Base-by-base conservation (phyloP, 2,329 filamentous ascomycete genomes). In the Didymella sp. region DNA sequence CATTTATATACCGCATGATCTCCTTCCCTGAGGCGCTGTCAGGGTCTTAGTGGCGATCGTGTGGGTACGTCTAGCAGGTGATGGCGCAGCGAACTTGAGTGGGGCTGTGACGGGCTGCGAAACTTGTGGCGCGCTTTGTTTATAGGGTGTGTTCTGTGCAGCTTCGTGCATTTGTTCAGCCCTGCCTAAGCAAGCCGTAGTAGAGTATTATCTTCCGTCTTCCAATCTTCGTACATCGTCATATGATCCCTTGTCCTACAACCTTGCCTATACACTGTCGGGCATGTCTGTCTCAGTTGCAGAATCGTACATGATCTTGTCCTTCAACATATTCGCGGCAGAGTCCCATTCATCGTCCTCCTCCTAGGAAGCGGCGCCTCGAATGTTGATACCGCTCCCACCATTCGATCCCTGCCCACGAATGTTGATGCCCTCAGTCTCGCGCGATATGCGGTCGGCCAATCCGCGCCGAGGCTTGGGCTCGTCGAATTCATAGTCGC, bases 361-460 rank as follows among this genome's bases (percentile, higher is more conserved):
- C n/a, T 13, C 37, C 60, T 69, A 74, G 19, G 64, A 61, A 28
- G 71, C 67, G 3, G 72, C 68, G 35, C 73, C 73, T 7, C 69
- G 62, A 24, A 76, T 75, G 27, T 66, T 69, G 53, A 76, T 68
- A 6, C 67, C 70, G 30, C 61, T 55, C 12, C 37, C 64, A 15
- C 49, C 60, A 46, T 61, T 63, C 24, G 57, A 56, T 38, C 68
- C 69, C 8, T 69, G 59, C 8, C 73, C 73, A 3, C 71, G 69
- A 33, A 75, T 75, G 28, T 72, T 74, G 59, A 74, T 72, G 7
- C 68, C 72, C 28, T 72, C 67, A 1, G 54, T 49, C 48, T 57
- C 54, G 13, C 54, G 17, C 38, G 48, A 57, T 38, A 57, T 40
- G 42, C 58, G 49, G 37, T 68, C 51, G 27, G 54, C 50, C 9